Evolutionary conservation across 257 asterid species (phyloP).

Genomic region (Ehretia macrophylla): DNA sequence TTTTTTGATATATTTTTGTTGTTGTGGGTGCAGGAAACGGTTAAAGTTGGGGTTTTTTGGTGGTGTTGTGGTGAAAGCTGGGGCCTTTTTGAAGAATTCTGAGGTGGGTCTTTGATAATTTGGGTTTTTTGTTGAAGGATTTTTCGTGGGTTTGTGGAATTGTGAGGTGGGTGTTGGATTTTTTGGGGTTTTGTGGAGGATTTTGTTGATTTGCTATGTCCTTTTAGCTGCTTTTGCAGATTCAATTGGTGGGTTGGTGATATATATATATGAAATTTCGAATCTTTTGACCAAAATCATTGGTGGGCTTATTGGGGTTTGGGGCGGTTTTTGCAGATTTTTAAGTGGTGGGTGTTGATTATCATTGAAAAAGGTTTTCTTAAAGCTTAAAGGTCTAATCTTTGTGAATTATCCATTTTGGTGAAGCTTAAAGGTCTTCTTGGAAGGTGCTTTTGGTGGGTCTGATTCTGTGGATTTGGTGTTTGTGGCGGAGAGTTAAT

Average conservation of each 20-base stretch:
- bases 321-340: slow-evolving; percentile 2
- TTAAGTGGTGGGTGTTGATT: slow-evolving; percentile 4
- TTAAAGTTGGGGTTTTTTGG: slow-evolving; percentile 10
- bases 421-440: background rate
- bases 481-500: slow-evolving; percentile 13
- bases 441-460: background rate
- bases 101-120: background rate
- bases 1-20: slow-evolving; percentile 8
- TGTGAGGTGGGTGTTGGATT: background rate
- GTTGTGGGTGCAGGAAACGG: slow-evolving; percentile 8
- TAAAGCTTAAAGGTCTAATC: background rate
- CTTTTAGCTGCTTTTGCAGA: slow-evolving; percentile 5
- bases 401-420: slow-evolving; percentile 4
- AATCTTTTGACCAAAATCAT: background rate
- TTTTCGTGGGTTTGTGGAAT: background rate
- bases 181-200: slow-evolving; percentile 3
- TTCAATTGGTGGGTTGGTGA: background rate
- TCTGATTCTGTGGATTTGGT: background rate
- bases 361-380: background rate
- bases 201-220: slow-evolving; percentile 10
- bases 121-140: background rate
- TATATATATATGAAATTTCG: background rate
- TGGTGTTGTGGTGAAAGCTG: background rate
- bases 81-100: background rate
- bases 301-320: slow-evolving; percentile 6